Percentiles rank a stretch among this genome's conserved stretches.
Evolutionary conservation across 2,329 filamentous ascomycete species (phyloP).

Genomic region (Pseudocercospora vitis): DNA sequence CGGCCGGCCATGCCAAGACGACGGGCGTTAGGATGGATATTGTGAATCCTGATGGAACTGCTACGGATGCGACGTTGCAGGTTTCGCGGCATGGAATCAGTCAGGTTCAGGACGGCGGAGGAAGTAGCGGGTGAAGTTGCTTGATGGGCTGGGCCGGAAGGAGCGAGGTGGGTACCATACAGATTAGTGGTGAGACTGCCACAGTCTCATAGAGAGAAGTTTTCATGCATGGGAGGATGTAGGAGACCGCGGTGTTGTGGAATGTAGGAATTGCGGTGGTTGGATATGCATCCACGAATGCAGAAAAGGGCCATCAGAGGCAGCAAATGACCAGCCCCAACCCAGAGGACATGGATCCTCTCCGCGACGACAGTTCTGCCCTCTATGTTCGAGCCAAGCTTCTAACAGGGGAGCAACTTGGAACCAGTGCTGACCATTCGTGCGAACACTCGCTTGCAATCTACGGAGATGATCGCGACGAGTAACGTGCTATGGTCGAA

Average conservation of each 20-base stretch:
- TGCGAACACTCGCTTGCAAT: no score
- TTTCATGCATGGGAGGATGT: neutral
- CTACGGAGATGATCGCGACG: no score
- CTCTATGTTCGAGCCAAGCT: no score
- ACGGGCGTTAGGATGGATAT: conserved; percentile 61
- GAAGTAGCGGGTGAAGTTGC: conserved; percentile 59
- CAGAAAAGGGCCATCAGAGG: no score
- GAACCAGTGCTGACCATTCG: no score
- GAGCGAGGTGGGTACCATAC: conserved; percentile 23
- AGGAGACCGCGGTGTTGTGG: neutral
- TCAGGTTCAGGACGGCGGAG: conserved; percentile 52
- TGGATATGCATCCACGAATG: no score
- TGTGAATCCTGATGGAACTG: conserved; percentile 53
- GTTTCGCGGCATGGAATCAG: conserved; percentile 57
- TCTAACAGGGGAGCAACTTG: no score
- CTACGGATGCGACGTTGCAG: conserved; percentile 11
- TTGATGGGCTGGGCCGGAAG: conserved; percentile 50
- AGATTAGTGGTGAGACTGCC: conserved; percentile 6
- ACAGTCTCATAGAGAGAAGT: neutral
- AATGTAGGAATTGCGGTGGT: no score
- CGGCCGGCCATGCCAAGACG: conserved; percentile 54
- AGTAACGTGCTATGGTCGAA: no score
- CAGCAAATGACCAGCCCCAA: no score
- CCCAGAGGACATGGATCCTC: no score
- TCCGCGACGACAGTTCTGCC: no score